phyloP scores from a whole-genome alignment of 2,329 filamentous ascomycete species.

The Sporothrix brasiliensis region DNA sequence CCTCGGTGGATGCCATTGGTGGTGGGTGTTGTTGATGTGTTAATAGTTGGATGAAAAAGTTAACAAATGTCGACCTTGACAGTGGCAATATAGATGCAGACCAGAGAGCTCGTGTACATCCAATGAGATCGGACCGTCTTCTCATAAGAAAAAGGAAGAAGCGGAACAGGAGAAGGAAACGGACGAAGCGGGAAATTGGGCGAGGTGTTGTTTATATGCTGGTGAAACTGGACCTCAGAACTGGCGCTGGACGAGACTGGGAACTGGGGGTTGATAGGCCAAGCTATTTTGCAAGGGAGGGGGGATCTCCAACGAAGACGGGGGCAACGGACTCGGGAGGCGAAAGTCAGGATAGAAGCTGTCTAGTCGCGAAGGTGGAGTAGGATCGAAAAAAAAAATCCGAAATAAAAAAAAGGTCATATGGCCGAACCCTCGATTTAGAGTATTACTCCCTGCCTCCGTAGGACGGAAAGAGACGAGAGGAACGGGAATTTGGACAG shows the following conservation, averaged over 20 bases:
- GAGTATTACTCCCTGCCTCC: neutral
- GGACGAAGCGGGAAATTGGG: neutral
- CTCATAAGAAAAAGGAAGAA: neutral
- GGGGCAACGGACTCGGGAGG: neutral
- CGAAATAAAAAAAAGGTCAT: neutral
- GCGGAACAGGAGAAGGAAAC: neutral
- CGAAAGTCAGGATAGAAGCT: neutral
- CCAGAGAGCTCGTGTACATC: neutral
- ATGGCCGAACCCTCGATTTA: conserved; percentile 8
- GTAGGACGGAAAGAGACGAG: neutral
- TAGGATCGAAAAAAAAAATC: neutral
- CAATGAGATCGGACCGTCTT: neutral
- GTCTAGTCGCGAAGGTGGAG: neutral
- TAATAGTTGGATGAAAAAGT: neutral
- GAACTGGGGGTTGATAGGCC: neutral
- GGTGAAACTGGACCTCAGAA: conserved; percentile 1
- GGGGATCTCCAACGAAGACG: neutral
- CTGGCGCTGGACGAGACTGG: conserved; percentile 6
- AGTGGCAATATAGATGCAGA: neutral
- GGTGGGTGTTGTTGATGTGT: neutral
- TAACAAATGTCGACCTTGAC: neutral
- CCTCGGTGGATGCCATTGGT: conserved; percentile 32
- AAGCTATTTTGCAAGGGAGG: conserved; percentile 11
- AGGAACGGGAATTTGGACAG: neutral
- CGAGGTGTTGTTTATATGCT: conserved; percentile 28